phyloP scores from a whole-genome alignment of 2,329 filamentous ascomycete species.

The Cladosporium sp. region DNA sequence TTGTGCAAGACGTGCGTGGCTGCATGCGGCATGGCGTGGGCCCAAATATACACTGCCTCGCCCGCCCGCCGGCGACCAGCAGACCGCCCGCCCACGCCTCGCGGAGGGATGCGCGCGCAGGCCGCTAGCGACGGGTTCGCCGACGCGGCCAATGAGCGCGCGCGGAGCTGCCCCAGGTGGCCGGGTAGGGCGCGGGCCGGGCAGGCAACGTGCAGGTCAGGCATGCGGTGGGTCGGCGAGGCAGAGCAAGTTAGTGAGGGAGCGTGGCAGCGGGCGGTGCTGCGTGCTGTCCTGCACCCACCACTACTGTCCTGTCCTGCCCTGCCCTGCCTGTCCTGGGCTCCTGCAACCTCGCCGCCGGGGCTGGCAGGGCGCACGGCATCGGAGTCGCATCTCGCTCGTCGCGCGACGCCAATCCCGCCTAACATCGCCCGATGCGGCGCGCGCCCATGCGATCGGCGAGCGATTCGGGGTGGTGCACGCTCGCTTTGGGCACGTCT shows the following conservation, averaged over 20 bases:
- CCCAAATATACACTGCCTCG: slow-evolving; percentile 11
- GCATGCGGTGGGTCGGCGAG: slow-evolving; percentile 2
- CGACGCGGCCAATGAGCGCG: slow-evolving; percentile 1
- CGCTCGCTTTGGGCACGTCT: slow-evolving; percentile 7
- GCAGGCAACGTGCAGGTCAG: slow-evolving; percentile 7
- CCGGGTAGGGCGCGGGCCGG: slow-evolving; percentile 7
- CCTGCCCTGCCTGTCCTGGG: not conserved
- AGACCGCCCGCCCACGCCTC: slow-evolving; percentile 6
- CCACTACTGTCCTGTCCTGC: too few species aligned
- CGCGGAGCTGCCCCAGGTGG: not conserved
- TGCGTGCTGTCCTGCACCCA: not conserved
- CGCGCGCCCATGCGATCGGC: slow-evolving; percentile 5
- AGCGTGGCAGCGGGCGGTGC: not conserved
- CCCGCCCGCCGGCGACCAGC: not conserved
- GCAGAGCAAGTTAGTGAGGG: not conserved
- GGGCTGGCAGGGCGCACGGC: not conserved
- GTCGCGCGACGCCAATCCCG: slow-evolving; percentile 3
- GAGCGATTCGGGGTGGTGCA: not conserved
- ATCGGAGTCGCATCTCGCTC: not conserved
- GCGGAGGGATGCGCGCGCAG: slow-evolving; percentile 1
- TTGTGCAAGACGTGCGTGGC: not conserved
- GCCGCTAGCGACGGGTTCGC: slow-evolving; percentile 6
- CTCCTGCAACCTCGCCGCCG: not conserved
- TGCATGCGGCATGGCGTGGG: not conserved
- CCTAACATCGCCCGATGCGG: slow-evolving; percentile 5